A percentile compares a stretch with the other conserved stretches of the same genome.
Evolutionary conservation across 73 alveolate species (phyloP).

Genomic region (Urostyla sp.): DNA sequence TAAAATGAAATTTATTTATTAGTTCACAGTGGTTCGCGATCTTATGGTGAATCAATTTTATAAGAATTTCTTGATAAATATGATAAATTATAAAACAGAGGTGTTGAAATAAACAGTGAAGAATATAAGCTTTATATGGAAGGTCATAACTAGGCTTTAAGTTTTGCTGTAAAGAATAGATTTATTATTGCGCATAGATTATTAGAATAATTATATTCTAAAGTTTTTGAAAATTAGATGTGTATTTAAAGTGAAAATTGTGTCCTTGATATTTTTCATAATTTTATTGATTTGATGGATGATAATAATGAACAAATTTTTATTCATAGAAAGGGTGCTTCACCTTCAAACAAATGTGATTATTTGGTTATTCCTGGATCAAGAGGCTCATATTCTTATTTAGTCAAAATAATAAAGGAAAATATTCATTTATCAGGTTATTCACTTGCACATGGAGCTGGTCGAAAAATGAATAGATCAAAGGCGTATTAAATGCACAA

Average conservation of each 20-base stretch:
- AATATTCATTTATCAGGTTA: slow-evolving; percentile 27
- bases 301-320: slow-evolving; percentile 3
- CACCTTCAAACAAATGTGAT: slow-evolving; percentile 63
- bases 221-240: neutral
- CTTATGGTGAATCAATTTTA: slow-evolving; percentile 42
- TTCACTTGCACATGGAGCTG: slow-evolving; percentile 80
- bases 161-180: slow-evolving; percentile 69
- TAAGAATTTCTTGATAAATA: slow-evolving; percentile 17
- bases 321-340: slow-evolving; percentile 73
- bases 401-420: slow-evolving; percentile 40
- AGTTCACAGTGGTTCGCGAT: slow-evolving; percentile 67
- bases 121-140: slow-evolving; percentile 31
- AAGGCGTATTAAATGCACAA: slow-evolving; percentile 50
- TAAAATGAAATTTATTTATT: slow-evolving; percentile 34
- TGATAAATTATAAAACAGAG: slow-evolving; percentile 11
- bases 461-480: slow-evolving; percentile 60
- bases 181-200: slow-evolving; percentile 67
- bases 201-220: slow-evolving; percentile 24
- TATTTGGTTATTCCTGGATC: slow-evolving; percentile 69
- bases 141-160: slow-evolving; percentile 62
- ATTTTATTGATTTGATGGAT: slow-evolving; percentile 37
- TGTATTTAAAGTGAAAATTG: slow-evolving; percentile 28
- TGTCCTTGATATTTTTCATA: slow-evolving; percentile 64
- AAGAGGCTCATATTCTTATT: slow-evolving; percentile 65
- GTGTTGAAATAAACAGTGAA: neutral